phyloP scores from a whole-genome alignment of 352 stramenopile genomes.

The Phytophthora europaea region DNA sequence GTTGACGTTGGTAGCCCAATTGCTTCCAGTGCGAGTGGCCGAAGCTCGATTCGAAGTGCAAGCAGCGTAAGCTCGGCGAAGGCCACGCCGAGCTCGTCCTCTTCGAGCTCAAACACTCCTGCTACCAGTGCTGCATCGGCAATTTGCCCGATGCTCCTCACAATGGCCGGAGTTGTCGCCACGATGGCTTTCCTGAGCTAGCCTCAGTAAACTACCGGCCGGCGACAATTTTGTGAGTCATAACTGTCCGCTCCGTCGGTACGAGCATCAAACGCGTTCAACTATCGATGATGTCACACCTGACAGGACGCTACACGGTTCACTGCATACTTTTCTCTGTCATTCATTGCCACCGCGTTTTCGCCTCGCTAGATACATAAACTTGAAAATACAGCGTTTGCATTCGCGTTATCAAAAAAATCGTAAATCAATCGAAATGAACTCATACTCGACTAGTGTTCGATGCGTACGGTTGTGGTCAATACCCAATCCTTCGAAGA shows the following conservation, averaged over 20 bases:
- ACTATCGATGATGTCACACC: neutral
- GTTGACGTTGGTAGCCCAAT: slow-evolving; percentile 17
- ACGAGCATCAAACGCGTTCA: neutral
- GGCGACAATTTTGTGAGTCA: neutral
- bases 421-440: neutral
- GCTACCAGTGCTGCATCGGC: slow-evolving; percentile 4
- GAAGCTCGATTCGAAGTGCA: slow-evolving; percentile 3
- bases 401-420: neutral
- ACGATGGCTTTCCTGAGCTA: slow-evolving; percentile 6
- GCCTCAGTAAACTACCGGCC: neutral
- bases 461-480: neutral
- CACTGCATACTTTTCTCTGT: neutral
- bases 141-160: neutral
- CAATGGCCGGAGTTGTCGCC: neutral
- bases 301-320: neutral
- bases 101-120: neutral
- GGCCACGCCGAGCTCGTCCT: neutral
- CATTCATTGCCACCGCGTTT: neutral
- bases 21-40: slow-evolving; percentile 1
- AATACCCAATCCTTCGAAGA: too few species aligned
- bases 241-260: neutral
- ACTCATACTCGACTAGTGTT: neutral
- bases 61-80: slow-evolving; percentile 2
- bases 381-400: neutral
- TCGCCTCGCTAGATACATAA: neutral